Conservation (phyloP, 2,329 filamentous ascomycete species). For the Lithohypha guttulata region DNA sequence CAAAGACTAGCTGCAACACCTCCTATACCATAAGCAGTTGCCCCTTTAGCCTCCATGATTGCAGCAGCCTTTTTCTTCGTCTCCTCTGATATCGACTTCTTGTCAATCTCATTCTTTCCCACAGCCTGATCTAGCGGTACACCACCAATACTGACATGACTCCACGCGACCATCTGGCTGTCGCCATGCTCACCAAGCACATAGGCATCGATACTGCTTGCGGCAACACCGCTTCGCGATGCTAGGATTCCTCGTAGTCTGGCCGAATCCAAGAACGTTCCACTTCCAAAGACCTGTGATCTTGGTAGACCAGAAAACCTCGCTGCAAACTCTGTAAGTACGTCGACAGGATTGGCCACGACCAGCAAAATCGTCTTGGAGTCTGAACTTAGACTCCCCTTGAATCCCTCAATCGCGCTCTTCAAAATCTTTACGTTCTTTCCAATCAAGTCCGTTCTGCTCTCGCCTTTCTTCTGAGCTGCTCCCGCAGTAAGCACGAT, state of each 20-base stretch:
- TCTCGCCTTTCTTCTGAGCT: slow-evolving; percentile 40
- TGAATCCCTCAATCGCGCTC: slow-evolving; percentile 39
- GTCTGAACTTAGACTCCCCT: slow-evolving; percentile 39
- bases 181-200: slow-evolving; percentile 42
- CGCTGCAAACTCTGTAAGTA: slow-evolving; percentile 42
- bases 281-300: slow-evolving; percentile 42
- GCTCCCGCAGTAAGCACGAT: slow-evolving; percentile 46
- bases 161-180: slow-evolving; percentile 40
- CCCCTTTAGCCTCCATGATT: slow-evolving; percentile 42
- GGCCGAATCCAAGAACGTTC: slow-evolving; percentile 44
- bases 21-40: slow-evolving; percentile 42
- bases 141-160: slow-evolving; percentile 33
- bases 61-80: slow-evolving; percentile 38
- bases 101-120: slow-evolving; percentile 21
- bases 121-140: slow-evolving; percentile 30
- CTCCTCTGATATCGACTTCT: slow-evolving; percentile 31
- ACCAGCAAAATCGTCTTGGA: slow-evolving; percentile 40
- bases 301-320: slow-evolving; percentile 39
- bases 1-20: slow-evolving; percentile 40
- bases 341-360: slow-evolving; percentile 46
- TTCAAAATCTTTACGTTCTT: slow-evolving; percentile 40
- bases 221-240: slow-evolving; percentile 22
- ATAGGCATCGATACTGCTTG: slow-evolving; percentile 31
- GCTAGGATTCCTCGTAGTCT: slow-evolving; percentile 27
- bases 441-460: slow-evolving; percentile 36